A percentile compares a stretch with the other conserved stretches of the same genome.
These are phyloP conservation scores for Suhomyces canberraensis DNA, from an alignment of 805 yeast species.

Conservation along the genomic window DNA sequence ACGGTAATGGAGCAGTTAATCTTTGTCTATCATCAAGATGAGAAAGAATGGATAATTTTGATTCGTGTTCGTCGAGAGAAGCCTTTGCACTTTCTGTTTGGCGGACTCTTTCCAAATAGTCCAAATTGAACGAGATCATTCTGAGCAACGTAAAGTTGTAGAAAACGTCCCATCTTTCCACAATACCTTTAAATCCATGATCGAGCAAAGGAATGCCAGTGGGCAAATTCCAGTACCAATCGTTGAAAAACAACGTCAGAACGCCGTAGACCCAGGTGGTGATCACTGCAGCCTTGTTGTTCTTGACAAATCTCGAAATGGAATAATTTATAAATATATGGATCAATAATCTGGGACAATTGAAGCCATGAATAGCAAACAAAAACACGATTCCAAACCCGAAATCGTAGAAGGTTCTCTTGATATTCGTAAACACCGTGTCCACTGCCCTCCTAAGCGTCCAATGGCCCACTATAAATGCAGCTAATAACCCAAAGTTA, in stretches of 20 bases:
- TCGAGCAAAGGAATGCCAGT: slow-evolving; percentile 60
- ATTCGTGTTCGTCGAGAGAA: slow-evolving; percentile 4
- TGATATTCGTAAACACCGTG: slow-evolving; percentile 15
- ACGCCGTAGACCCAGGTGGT: slow-evolving; percentile 78
- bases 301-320: slow-evolving; percentile 40
- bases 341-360: slow-evolving; percentile 54
- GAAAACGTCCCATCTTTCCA: slow-evolving; percentile 93
- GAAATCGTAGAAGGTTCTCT: slow-evolving; percentile 67
- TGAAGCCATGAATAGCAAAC: slow-evolving; percentile 76
- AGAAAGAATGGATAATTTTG: slow-evolving; percentile 4
- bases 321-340: slow-evolving; percentile 56
- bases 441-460: slow-evolving; percentile 40
- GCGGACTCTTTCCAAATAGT: slow-evolving; percentile 50
- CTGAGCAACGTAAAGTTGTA: slow-evolving; percentile 86
- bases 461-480: slow-evolving; percentile 54
- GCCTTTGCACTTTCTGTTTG: not conserved
- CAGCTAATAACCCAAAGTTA: slow-evolving; percentile 63
- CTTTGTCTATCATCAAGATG: slow-evolving; percentile 59
- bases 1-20: slow-evolving; percentile 58
- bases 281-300: slow-evolving; percentile 37
- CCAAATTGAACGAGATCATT: slow-evolving; percentile 79
- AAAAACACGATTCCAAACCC: slow-evolving; percentile 68
- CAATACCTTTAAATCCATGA: slow-evolving; percentile 63
- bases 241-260: slow-evolving; percentile 75
- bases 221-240: slow-evolving; percentile 53